Evolutionary conservation across 139 green algal species (phyloP), one percentile per base, ranked within the genome.

Genomic region (Chlamydomonas sp.): DNA sequence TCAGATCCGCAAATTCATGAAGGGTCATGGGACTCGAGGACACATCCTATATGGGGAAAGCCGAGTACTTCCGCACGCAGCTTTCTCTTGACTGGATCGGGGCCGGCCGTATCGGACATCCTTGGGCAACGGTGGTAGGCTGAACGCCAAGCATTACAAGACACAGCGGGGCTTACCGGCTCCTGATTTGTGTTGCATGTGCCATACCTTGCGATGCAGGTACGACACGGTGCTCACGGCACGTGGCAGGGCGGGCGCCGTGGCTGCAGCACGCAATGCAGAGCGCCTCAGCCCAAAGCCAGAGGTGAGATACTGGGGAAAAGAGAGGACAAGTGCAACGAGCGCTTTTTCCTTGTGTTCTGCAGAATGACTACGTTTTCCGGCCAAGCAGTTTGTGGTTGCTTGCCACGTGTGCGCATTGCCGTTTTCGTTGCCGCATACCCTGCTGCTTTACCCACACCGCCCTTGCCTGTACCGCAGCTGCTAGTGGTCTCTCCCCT

Each of bases 401-500:
- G 10, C 66, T 14, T 18, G 10, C 66, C 12, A 71, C 12, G 66
- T 71, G 66, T 71, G 66, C 12, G 66, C 66, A 10, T 71, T 18
- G 9, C 10, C 66, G 12, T 14, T 10, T 71, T 10, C 66, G 10
- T 71, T 71, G 66, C 66, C 66, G 66, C 10, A 71, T n/a, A 3
- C 4, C 63, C 68, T 12, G 6, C 31, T 49, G 31, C 12, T 4
- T n/a, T 60, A 31, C 66, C 66, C 49, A 1, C 64, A 20, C 31
- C 49, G 4, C 18, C 3, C 62, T 6, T 3, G 2, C 5, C 60
- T 7, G 6, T 62, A 18, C 72, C 17, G 74, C 83, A 88, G 84
- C 63, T 95, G 57, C 66, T 95, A 18, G 91, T 96, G 10, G 84
- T 92, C 7, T 95, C 92, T 1, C 94, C 94, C 0, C 92, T 96